A percentile compares a stretch with the other conserved stretches of the same genome.
phyloP scores from a whole-genome alignment of 2,329 filamentous ascomycete species.

The Colletotrichum orbiculare region DNA sequence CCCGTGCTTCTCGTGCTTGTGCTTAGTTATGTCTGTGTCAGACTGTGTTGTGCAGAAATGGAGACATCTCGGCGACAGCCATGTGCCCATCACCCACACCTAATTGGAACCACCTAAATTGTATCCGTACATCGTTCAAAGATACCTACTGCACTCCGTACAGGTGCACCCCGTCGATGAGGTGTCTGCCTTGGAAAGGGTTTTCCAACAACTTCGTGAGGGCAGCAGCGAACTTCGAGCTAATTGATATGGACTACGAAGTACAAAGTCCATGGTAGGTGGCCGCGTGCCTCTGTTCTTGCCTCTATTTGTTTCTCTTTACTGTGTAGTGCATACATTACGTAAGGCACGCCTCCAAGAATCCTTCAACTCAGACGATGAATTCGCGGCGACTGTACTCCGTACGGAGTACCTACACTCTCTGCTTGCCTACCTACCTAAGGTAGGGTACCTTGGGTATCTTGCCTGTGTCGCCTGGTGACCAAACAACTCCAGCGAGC shows the following conservation, averaged over 20 bases:
- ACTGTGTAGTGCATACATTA: neutral
- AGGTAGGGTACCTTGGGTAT: neutral
- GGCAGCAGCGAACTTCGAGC: too few relatives aligned
- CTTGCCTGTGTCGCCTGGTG: neutral
- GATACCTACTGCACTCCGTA: too few relatives aligned
- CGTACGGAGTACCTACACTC: too few relatives aligned
- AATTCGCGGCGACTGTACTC: too few relatives aligned
- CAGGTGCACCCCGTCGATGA: too few relatives aligned
- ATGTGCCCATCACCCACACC: neutral
- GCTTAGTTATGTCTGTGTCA: slow-evolving; percentile 10
- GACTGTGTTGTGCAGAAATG: slow-evolving; percentile 35
- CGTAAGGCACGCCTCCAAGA: too few relatives aligned
- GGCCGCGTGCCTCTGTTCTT: neutral
- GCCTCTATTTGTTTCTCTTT: neutral
- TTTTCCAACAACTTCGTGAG: too few relatives aligned
- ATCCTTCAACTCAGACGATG: too few relatives aligned
- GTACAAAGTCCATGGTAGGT: too few relatives aligned
- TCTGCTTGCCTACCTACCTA: neutral
- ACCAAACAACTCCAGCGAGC: neutral
- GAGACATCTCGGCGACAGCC: slow-evolving; percentile 6
- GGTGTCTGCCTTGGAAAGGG: too few relatives aligned
- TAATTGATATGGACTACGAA: too few relatives aligned
- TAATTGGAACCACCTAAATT: neutral
- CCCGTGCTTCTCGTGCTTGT: neutral
- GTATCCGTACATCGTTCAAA: too few relatives aligned